Percentiles rank a stretch among this genome's conserved stretches.
These are phyloP conservation scores for Gynandropsis gynandra DNA, from an alignment of 345 rosid species.

Conservation along the genomic window DNA sequence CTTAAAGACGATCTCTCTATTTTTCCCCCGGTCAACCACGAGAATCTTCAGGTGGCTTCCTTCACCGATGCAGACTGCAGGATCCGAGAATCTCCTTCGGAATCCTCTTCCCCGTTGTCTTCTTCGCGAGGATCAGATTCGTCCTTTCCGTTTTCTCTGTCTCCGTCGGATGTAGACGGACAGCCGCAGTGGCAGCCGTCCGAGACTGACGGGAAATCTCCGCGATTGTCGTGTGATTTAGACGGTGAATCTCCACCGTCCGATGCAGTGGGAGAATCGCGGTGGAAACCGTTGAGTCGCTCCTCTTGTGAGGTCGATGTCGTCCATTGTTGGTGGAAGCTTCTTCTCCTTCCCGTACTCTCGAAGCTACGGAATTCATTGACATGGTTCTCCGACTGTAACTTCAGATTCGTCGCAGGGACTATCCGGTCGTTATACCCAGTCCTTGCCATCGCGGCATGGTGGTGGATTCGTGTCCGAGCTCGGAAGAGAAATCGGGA, in stretches of 20 bases:
- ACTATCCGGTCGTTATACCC: constrained; percentile 22
- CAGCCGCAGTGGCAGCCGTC: constrained; percentile 4
- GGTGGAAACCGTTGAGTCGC: neutral
- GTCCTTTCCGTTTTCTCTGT: constrained; percentile 1
- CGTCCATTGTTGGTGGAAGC: constrained; percentile 27
- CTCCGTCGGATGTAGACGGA: constrained; percentile 20
- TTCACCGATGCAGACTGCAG: neutral
- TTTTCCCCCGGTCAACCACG: constrained; percentile 44
- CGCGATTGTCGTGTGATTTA: neutral
- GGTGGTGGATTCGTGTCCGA: constrained; percentile 42
- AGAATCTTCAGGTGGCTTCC: constrained; percentile 31
- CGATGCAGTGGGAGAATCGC: neutral
- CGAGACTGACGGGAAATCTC: constrained; percentile 9
- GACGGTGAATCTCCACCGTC: constrained; percentile 6
- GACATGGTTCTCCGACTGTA: constrained; percentile 18
- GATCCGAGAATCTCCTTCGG: constrained; percentile 11
- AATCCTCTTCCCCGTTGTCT: constrained; percentile 3
- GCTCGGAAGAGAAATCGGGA: constrained; percentile 20
- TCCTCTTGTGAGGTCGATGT: constrained; percentile 5
- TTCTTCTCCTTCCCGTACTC: constrained; percentile 23
- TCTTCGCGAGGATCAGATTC: constrained; percentile 6
- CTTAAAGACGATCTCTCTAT: constrained; percentile 22
- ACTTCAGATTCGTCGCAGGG: constrained; percentile 7
- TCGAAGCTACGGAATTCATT: constrained; percentile 23
- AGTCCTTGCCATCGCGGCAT: constrained; percentile 22